A percentile compares a stretch with the other conserved stretches of the same genome.
Evolutionary conservation across 345 rosid genomes (phyloP).

Genomic region (Cardiospermum halicacabum): DNA sequence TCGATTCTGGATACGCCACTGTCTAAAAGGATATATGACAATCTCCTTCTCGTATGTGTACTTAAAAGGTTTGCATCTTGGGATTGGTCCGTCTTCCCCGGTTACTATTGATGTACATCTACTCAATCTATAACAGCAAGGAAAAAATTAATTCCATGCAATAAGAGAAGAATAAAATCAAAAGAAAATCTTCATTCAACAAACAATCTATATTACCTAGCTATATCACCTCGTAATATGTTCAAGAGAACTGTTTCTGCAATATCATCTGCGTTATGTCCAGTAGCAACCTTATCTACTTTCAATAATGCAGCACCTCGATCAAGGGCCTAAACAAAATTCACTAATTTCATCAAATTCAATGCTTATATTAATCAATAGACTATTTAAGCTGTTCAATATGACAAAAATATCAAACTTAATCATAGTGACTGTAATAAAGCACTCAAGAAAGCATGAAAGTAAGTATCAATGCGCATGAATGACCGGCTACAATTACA

Average conservation of each 20-base stretch:
- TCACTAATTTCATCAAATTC: slow-evolving; percentile 12
- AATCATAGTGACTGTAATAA: background rate
- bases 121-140: slow-evolving; percentile 51
- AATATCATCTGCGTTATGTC: slow-evolving; percentile 96
- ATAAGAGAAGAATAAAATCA: background rate
- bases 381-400: background rate
- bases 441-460: background rate
- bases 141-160: slow-evolving; percentile 1
- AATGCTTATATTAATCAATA: background rate
- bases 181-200: background rate
- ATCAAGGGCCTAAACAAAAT: slow-evolving; percentile 72
- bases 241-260: slow-evolving; percentile 92
- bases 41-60: slow-evolving; percentile 95
- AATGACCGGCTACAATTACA: too few species aligned
- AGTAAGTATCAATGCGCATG: background rate
- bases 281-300: slow-evolving; percentile 88
- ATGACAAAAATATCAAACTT: background rate
- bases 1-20: too few species aligned
- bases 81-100: slow-evolving; percentile 96
- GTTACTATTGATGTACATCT: slow-evolving; percentile 85
- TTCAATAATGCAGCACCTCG: slow-evolving; percentile 82
- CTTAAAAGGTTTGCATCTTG: slow-evolving; percentile 96
- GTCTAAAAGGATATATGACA: slow-evolving; percentile 85
- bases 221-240: slow-evolving; percentile 89
- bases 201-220: slow-evolving; percentile 59